These are phyloP conservation scores for Ceratobasidium sp. DNA, from an alignment of 1,284 basidiomycete genomes.

Conservation along the genomic window DNA sequence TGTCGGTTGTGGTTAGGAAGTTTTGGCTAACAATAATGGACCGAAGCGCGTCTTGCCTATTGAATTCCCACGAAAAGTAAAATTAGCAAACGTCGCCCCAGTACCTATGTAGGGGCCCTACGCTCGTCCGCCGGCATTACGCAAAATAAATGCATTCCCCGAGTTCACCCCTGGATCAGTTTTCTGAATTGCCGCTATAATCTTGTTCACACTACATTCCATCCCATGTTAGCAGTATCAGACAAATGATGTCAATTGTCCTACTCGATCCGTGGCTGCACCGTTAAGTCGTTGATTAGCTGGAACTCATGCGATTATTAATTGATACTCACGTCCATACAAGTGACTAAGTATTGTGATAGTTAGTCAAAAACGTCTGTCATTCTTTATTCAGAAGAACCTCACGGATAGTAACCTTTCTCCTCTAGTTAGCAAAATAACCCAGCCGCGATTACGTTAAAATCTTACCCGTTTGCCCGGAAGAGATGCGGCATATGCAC, in stretches of 20 bases:
- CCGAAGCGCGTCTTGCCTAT: not conserved
- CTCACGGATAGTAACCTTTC: no score
- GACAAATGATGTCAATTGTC: not conserved
- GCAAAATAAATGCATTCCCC: not conserved
- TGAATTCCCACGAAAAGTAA: not conserved
- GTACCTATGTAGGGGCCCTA: not conserved
- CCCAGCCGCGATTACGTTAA: no score
- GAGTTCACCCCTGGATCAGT: not conserved
- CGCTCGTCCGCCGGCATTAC: constrained; percentile 1
- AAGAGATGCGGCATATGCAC: no score
- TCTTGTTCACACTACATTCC: not conserved
- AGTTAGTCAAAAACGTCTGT: no score
- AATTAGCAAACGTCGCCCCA: not conserved
- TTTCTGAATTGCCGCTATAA: not conserved
- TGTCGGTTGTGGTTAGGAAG: not conserved
- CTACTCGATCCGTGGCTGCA: not conserved
- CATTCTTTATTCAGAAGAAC: no score
- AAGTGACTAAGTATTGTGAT: not conserved
- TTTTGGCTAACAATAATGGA: constrained; percentile 8
- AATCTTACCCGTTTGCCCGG: no score
- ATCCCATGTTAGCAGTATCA: not conserved
- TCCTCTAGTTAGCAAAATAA: no score
- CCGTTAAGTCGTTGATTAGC: not conserved
- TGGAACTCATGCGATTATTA: not conserved
- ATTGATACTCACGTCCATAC: not conserved